Evolutionary conservation across 306 rosid genomes (phyloP), one percentile per base, ranked within the genome.

Genomic region (Rosa chinensis): DNA sequence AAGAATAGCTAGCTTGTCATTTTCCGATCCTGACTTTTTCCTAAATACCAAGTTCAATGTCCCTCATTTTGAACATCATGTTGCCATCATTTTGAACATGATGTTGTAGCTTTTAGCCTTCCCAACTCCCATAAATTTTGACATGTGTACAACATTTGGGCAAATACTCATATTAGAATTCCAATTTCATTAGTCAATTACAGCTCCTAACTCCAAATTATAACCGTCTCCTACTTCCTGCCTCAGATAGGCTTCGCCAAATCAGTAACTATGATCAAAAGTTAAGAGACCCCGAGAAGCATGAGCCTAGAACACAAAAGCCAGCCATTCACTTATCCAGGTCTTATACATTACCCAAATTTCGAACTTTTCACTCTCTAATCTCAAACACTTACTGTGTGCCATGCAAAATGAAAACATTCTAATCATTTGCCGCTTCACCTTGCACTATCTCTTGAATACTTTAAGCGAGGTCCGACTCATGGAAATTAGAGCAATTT

Each of bases 301-400:
- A 66, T 14, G 35, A 62, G 44, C 66, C 32, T 72, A 39, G 59
- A 45, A 43, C 42, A 53, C 42, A 23, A 72, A 49, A 28, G 13
- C 35, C 23, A 69, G 20, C 44, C 18, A 43, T 67, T 62, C 45
- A 64, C 62, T 53, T 32, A 66, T 47, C 80, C 49, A 7, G 11
- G 4, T 83, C 82, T 59, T 13, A 56, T 43, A 77, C 39, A 72
- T 28, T 50, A 25, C 40, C 74, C 75, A 11, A 74, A 64, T 56
- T n/a, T 48, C 23, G 58, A 69, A 45, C 8, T 39, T 35, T 68
- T 17, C 25, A 35, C 8, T 48, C 14, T 52, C 4, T 43, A n/a
- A 35, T 70, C 56, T 71, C 70, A 58, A 37, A 25, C 17, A 5
- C 17, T 18, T 25, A 25, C 25, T 25, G 25, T 25, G 25, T 25